Evolutionary conservation across 1,284 basidiomycete species (phyloP).

Genomic region (Ustilago sp.): DNA sequence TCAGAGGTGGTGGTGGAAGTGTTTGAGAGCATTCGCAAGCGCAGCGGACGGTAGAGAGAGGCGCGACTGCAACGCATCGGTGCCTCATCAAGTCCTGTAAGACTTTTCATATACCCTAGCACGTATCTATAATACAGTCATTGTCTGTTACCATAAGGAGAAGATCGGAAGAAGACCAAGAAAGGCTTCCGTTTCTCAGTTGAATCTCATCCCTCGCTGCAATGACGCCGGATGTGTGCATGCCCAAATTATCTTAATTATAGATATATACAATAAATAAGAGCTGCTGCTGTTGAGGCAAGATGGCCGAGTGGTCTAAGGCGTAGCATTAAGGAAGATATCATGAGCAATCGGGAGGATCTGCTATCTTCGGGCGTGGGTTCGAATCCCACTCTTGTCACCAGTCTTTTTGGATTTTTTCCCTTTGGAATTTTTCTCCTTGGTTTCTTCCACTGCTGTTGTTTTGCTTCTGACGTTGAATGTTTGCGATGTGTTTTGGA

Average conservation of each 20-base stretch:
- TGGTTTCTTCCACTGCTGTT: background rate
- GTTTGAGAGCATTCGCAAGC: constrained; percentile 53
- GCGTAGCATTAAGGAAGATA: constrained; percentile 60
- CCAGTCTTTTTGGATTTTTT: no score
- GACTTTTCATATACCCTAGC: background rate
- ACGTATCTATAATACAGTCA: background rate
- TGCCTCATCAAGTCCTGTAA: background rate
- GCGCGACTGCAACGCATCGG: background rate
- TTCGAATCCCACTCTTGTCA: constrained; percentile 68
- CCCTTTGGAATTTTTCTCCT: no score
- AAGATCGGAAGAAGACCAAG: no score
- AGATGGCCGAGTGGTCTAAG: constrained; percentile 67
- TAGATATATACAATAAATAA: background rate
- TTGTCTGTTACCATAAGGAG: background rate
- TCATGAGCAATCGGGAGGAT: constrained; percentile 21
- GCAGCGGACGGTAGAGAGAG: background rate
- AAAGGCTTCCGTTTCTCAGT: no score
- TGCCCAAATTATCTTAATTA: no score
- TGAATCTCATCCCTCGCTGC: no score
- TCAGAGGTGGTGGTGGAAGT: constrained; percentile 55
- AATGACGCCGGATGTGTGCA: no score
- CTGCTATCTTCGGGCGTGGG: constrained; percentile 67
- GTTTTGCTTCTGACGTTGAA: background rate
- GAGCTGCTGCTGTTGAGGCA: constrained; percentile 9
- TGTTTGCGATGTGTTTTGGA: background rate